Evolutionary conservation across 352 stramenopile species (phyloP), one percentile per base, ranked within the genome.

Genomic region (Pythium grandisporangium): DNA sequence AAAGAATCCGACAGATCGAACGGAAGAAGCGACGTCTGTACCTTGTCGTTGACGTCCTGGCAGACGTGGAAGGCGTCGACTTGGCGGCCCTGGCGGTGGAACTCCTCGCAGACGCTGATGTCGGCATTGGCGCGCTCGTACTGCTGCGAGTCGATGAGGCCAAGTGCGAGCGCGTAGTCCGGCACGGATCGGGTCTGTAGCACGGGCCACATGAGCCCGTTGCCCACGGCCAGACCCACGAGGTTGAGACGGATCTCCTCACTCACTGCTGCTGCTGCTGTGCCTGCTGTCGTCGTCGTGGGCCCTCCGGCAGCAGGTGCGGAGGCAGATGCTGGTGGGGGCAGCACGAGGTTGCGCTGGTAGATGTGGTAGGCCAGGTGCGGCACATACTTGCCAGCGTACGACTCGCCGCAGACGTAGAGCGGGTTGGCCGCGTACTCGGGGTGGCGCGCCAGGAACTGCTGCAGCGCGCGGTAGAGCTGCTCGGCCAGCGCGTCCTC

Each of bases 331-430:
- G 25, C 16, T 38, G 38, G 27, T 54, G 35, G 34, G 30, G 46
- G 10, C 29, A 48, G 35, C 16, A 53, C 44, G 23, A 48, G 44
- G 58, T 98, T 97, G 33, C 83, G 68, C 25, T 79, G 50, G 39
- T 97, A 66, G 42, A 99, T 98, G 51, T 95, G 93, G 56, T 90
- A 65, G 46, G 96, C 78, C 63, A 98, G 95, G 35, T 71, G 86
- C 13, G 93, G 91, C 30, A 97, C 97, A 59, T 97, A 98, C 63
- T 98, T 97, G 23, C 96, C 96, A 3, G 96, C 95, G 61, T 99
- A 96, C 24, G 81, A 96, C 66, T 99, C 95, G 41, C 95, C 83
- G 19, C 73, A 93, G 10, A 84, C 52, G 29, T 66, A 83, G 44
- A 87, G 32, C 6, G 64, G 68, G 24, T 74, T 76, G 51, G 36